Base-by-base conservation (phyloP, 352 stramenopile species). In the Phytophthora syringae region DNA sequence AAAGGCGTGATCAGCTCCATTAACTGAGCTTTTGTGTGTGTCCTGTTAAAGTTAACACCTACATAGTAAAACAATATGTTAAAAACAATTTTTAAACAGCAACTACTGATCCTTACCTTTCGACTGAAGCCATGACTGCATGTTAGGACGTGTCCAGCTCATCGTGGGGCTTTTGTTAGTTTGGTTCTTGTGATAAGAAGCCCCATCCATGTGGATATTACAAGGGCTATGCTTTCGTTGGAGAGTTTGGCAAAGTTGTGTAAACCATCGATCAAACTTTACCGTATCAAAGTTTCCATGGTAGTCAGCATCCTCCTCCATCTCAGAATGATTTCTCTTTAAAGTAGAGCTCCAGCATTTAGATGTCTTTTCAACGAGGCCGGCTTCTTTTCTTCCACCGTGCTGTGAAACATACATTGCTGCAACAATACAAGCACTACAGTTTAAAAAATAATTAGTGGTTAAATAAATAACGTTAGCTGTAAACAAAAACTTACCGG, bases 231-330 rank as follows among this genome's bases (percentile, higher is more conserved):
- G 45, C 27, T n/a, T n/a, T n/a, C n/a, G n/a, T n/a, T n/a, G n/a
- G n/a, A n/a, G n/a, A n/a, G n/a, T n/a, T n/a, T n/a, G n/a, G n/a
- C n/a, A n/a, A n/a, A n/a, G n/a, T n/a, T n/a, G n/a, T n/a, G n/a
- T n/a, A n/a, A n/a, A n/a, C n/a, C n/a, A n/a, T n/a, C n/a, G n/a
- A n/a, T n/a, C n/a, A n/a, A n/a, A n/a, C n/a, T n/a, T n/a, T n/a
- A n/a, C n/a, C n/a, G 45, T 52, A 25, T 42, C 45, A 52, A 40
- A 52, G n/a, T 52, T 52, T 4, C 45, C 44, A 25, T 40, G 45
- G n/a, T 52, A 52, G 27, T 52, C 27, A 24, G 15, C 45, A 40
- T 52, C 45, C 12, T 52, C 45, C 3, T 37, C 32, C 7, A 16
- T 6, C 32, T 37, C 7, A 15, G 10, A 3, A 16, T 37, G 4